Conservation (phyloP, 2,329 filamentous ascomycete genomes). For the Fonsecaea nubica region DNA sequence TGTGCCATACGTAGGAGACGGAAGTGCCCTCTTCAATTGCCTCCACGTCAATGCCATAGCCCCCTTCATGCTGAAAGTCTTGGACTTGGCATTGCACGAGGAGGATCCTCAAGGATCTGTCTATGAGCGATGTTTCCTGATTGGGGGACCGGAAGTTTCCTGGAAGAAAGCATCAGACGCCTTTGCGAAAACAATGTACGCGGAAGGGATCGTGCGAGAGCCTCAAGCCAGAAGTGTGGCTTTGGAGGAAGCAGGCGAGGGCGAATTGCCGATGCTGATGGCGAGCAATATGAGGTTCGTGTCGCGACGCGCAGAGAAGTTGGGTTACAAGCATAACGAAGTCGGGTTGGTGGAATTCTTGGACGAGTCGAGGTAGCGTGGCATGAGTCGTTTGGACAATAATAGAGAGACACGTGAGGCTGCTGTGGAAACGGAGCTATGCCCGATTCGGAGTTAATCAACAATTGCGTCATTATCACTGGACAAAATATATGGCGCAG, state of each 20-base stretch:
- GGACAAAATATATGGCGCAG: not conserved
- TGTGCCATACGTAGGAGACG: conserved; percentile 28
- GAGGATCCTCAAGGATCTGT: conserved; percentile 19
- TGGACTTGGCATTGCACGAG: conserved; percentile 19
- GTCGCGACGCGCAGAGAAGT: conserved; percentile 16
- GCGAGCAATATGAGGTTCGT: conserved; percentile 21
- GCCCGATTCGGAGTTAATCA: not conserved
- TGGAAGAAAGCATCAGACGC: conserved; percentile 19
- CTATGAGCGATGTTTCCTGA: conserved; percentile 26
- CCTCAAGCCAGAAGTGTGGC: conserved; percentile 22
- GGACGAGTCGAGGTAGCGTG: not conserved
- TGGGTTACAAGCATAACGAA: conserved; percentile 28
- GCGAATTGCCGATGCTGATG: conserved; percentile 31
- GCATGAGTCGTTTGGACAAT: not conserved
- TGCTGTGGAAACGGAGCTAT: conserved; percentile 18
- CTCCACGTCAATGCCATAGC: conserved; percentile 27
- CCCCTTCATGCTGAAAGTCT: conserved; percentile 26
- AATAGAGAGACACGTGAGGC: not conserved
- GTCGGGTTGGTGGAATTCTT: conserved; percentile 23
- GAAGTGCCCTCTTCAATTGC: conserved; percentile 28
- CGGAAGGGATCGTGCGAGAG: conserved; percentile 17
- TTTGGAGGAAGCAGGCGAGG: conserved; percentile 22
- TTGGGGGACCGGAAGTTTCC: conserved; percentile 17
- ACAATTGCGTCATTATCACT: conserved; percentile 9
- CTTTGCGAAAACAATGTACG: conserved; percentile 17